Percentiles rank a stretch among this genome's conserved stretches.
Evolutionary conservation across 2,329 filamentous ascomycete species (phyloP).

Genomic region (Cercospora zeae-maydis): DNA sequence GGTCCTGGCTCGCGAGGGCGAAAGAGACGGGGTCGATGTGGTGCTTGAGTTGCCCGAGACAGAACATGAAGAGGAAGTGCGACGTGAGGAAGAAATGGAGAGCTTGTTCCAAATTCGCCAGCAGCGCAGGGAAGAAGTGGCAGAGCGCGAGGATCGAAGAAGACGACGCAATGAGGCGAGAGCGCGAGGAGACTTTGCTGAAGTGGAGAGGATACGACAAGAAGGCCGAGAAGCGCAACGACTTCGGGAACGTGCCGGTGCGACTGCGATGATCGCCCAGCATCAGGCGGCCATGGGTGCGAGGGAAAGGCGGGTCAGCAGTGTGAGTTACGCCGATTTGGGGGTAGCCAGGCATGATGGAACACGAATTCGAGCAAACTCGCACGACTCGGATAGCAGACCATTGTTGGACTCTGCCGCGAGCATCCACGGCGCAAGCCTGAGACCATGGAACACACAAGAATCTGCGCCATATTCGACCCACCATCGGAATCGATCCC

Average conservation of each 20-base stretch:
- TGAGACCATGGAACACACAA: constrained; percentile 31
- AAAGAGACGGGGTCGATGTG: constrained; percentile 84
- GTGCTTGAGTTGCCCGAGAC: constrained; percentile 83
- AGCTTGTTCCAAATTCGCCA: constrained; percentile 83
- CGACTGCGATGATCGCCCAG: constrained; percentile 52
- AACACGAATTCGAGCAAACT: constrained; percentile 69
- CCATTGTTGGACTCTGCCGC: constrained; percentile 70
- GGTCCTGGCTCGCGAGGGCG: constrained; percentile 82
- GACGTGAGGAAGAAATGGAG: constrained; percentile 89
- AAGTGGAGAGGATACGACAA: constrained; percentile 61
- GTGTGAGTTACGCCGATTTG: constrained; percentile 71
- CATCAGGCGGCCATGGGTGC: constrained; percentile 53
- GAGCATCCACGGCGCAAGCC: constrained; percentile 48
- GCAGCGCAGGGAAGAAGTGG: constrained; percentile 69
- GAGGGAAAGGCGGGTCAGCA: constrained; percentile 66
- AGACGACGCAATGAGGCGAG: constrained; percentile 68
- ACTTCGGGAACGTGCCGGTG: constrained; percentile 39
- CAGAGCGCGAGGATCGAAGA: constrained; percentile 73
- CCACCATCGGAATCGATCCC: constrained; percentile 44
- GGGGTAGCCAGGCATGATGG: constrained; percentile 76
- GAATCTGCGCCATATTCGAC: constrained; percentile 18
- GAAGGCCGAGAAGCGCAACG: constrained; percentile 55
- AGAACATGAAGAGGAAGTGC: constrained; percentile 69
- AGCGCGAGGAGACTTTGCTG: constrained; percentile 63
- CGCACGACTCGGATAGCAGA: constrained; percentile 66